Base-by-base conservation (phyloP, 345 rosid genomes). In the Euphorbia peplus region DNA sequence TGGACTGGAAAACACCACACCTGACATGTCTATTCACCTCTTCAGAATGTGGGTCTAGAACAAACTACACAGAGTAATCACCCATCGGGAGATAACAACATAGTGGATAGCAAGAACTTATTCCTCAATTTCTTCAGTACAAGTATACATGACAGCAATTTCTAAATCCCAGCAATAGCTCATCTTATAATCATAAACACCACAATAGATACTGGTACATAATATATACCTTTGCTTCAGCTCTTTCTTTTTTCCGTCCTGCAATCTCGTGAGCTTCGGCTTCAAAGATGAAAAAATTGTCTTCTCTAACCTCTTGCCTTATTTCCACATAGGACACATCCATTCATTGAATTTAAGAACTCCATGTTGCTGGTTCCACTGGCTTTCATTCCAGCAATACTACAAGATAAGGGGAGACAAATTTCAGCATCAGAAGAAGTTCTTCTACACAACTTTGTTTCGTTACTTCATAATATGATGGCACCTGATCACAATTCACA, bases 301-400 rank as follows among this genome's bases (percentile, higher is more conserved):
- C 90, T 74, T 84, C 90, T 67, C 93, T 93, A 58, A 90, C 92
- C 76, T 90, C 96, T 80, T 86, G 78, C 57, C 88, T 74, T 67
- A 90, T 90, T 76, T 90, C 96, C 12, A 90, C 96, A 55, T 90
- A 83, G 78, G 67, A 88, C 63, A 70, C 97, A 88, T 44, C 93
- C 92, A 67, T 90, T 90, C 97, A 90, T 90, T 11, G 93, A n/a
- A n/a, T n/a, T n/a, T n/a, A n/a, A 75, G 73, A 90, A 90, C 83
- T 90, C 88, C 96, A 90, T 90, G 79, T 90, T 90, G 81, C 97
- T 88, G 62, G 97, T 90, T 79, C 97, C 97, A 76, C 97, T 90
- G 30, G 97, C 97, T 75, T 90, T 93, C 97, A 90, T 90, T n/a
- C 97, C 97, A 66, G 93, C 92, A 22, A 92, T 90, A 75, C 97